Conservation (phyloP, 345 rosid species). For the Linum tenue region DNA sequence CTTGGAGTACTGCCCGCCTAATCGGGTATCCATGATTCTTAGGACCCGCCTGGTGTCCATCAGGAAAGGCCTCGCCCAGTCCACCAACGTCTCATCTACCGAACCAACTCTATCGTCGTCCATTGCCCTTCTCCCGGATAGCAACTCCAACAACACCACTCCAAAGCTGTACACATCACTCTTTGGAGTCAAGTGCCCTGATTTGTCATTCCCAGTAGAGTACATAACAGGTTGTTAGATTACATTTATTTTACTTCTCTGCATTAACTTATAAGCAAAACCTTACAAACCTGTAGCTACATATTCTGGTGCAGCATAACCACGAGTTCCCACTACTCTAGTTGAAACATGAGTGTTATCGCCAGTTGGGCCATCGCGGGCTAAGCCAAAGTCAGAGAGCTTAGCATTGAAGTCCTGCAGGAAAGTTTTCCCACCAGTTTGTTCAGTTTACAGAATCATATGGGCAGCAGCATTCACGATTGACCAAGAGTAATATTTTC, state of each 20-base stretch:
- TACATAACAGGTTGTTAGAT: background rate
- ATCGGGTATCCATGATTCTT: slow-evolving; percentile 78
- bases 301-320: slow-evolving; percentile 94
- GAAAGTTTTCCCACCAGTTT: background rate
- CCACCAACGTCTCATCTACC: slow-evolving; percentile 58
- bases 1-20: slow-evolving; percentile 80
- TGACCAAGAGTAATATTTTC: slow-evolving; percentile 3
- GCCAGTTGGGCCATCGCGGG: slow-evolving; percentile 87
- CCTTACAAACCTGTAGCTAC: slow-evolving; percentile 59
- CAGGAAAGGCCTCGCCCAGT: slow-evolving; percentile 78
- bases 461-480: background rate
- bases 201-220: slow-evolving; percentile 4
- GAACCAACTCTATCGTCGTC: slow-evolving; percentile 38
- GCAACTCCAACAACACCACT: slow-evolving; percentile 64
- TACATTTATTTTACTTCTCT: background rate
- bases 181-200: slow-evolving; percentile 89
- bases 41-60: slow-evolving; percentile 46
- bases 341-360: slow-evolving; percentile 88
- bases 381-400: slow-evolving; percentile 94
- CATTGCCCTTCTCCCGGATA: slow-evolving; percentile 60
- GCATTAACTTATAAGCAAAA: background rate
- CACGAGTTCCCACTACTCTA: slow-evolving; percentile 73
- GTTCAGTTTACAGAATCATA: slow-evolving; percentile 7
- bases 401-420: slow-evolving; percentile 61
- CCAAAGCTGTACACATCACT: slow-evolving; percentile 90